Evolutionary conservation across 371 early-diverging fungal genomes (phyloP).

Genomic region (Batrachochytrium dendrobatidis): DNA sequence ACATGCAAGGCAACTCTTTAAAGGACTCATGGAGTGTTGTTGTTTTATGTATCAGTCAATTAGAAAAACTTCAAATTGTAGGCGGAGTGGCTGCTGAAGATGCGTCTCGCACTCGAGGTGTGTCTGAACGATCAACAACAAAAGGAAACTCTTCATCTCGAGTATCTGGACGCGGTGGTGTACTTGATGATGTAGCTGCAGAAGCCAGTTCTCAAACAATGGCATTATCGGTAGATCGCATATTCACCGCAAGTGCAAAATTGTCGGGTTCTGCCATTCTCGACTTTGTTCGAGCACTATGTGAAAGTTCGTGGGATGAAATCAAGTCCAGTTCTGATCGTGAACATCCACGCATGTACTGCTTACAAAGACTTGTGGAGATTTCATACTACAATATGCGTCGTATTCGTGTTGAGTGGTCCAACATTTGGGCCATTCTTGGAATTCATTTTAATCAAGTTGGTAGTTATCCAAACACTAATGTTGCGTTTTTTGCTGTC

Average conservation of each 20-base stretch:
- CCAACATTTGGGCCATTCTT: conserved; percentile 86
- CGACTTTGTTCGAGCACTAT: conserved; percentile 81
- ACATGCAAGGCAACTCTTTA: conserved; percentile 71
- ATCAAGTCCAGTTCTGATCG: conserved; percentile 50
- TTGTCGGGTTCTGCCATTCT: conserved; percentile 64
- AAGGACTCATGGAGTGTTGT: conserved; percentile 85
- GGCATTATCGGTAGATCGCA: conserved; percentile 70
- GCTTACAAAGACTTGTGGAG: conserved; percentile 85
- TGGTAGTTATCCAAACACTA: conserved; percentile 78
- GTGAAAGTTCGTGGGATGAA: conserved; percentile 83
- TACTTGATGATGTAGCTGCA: conserved; percentile 17
- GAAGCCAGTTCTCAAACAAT: conserved; percentile 54
- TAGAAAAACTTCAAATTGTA: conserved; percentile 55
- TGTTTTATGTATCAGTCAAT: conserved; percentile 74
- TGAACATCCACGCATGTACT: conserved; percentile 72
- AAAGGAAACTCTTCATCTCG: neutral
- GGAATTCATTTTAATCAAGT: conserved; percentile 89
- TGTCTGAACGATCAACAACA: neutral
- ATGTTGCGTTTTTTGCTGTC: conserved; percentile 82
- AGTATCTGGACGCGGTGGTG: neutral
- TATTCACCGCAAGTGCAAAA: conserved; percentile 61
- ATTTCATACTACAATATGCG: conserved; percentile 95
- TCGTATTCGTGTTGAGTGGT: conserved; percentile 95
- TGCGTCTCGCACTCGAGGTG: neutral
- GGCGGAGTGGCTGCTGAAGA: neutral